A percentile compares a stretch with the other conserved stretches of the same genome.
Evolutionary conservation across 1,139 yeast genomes (phyloP).

Genomic region (Taiozyma sp.): DNA sequence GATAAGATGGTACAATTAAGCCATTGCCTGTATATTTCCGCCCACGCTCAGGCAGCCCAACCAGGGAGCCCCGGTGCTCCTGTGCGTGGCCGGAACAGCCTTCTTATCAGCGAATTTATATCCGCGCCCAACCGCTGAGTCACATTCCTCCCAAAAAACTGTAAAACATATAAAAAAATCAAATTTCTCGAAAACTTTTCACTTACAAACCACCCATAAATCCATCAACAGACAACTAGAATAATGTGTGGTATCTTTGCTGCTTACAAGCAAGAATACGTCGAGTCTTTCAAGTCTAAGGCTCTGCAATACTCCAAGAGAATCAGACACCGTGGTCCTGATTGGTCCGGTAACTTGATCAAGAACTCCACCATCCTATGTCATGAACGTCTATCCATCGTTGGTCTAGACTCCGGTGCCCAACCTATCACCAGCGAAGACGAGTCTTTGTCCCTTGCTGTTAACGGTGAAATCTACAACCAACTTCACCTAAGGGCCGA

Average conservation of each 20-base stretch:
- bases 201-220: not conserved
- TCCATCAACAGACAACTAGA: not conserved
- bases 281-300: constrained; percentile 75
- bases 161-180: no score
- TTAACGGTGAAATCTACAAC: constrained; percentile 98
- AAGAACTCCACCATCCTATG: constrained; percentile 77
- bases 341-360: constrained; percentile 90
- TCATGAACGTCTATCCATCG: constrained; percentile 96
- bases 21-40: no score
- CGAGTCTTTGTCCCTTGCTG: constrained; percentile 70
- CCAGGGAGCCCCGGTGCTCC: no score
- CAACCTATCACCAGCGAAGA: constrained; percentile 90
- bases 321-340: constrained; percentile 98
- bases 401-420: constrained; percentile 94
- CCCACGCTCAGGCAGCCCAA: no score
- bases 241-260: constrained; percentile 99
- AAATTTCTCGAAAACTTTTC: not conserved
- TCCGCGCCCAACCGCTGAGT: not conserved
- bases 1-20: no score
- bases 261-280: constrained; percentile 77
- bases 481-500: constrained; percentile 84
- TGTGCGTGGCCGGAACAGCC: not conserved
- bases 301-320: constrained; percentile 89
- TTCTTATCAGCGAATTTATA: not conserved
- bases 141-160: not conserved